Conservation (phyloP, 106 monocot genomes). For the Chionographis japonica region DNA sequence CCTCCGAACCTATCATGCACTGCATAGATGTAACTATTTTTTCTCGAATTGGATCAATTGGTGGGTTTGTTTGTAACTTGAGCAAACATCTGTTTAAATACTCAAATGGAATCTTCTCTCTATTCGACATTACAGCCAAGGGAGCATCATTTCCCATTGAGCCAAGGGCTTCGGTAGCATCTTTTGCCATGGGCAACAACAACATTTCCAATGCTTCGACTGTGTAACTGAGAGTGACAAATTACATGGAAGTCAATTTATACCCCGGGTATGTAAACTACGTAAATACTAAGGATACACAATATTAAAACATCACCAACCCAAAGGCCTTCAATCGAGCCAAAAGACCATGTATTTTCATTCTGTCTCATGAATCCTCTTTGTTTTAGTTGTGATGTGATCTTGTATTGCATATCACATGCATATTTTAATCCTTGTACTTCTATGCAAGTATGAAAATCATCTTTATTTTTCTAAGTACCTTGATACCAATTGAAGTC, state of each 20-base stretch:
- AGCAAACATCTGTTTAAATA: conserved; percentile 99
- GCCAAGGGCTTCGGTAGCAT: conserved; percentile 86
- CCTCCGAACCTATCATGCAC: conserved; percentile 99
- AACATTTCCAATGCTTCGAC: conserved; percentile 97
- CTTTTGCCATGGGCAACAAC: conserved; percentile 94
- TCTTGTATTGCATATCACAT: no score
- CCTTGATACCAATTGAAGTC: no score
- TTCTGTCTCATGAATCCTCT: no score
- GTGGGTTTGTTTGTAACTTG: conserved; percentile 99
- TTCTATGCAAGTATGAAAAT: no score
- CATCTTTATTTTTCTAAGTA: no score
- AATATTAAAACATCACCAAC: no score
- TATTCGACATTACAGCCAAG: conserved; percentile 92
- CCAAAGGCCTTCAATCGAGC: conserved; percentile 84
- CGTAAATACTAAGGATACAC: no score
- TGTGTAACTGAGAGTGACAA: conserved; percentile 64
- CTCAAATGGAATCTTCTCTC: conserved; percentile 86
- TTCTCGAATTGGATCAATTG: conserved; percentile 96
- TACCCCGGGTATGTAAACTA: not conserved
- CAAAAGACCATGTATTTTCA: no score
- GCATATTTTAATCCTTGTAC: no score
- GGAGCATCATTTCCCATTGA: conserved; percentile 99
- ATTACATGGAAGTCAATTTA: not conserved
- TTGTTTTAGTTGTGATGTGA: no score
- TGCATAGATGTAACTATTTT: conserved; percentile 99